These are phyloP conservation scores for Vaccinium corymbosum DNA, from an alignment of 148 eudicot species.

Conservation along the genomic window DNA sequence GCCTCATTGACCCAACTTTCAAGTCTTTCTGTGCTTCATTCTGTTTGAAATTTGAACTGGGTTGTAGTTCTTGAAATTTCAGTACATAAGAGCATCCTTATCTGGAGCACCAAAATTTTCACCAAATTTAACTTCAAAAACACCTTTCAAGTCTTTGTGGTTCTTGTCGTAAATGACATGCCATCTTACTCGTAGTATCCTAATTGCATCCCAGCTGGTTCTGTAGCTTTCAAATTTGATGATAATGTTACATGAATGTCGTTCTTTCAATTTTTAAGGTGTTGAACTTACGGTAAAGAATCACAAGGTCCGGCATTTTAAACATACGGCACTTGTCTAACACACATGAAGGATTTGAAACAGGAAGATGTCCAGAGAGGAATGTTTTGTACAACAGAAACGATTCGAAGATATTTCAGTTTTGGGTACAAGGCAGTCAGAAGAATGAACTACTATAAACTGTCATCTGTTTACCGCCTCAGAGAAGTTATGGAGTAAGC, in stretches of 20 bases:
- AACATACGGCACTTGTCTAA: too few relatives aligned
- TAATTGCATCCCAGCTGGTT: not conserved
- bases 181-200: not conserved
- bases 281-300: too few relatives aligned
- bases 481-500: not conserved
- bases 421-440: constrained; percentile 39
- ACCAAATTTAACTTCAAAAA: too few relatives aligned
- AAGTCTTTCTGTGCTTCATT: too few relatives aligned
- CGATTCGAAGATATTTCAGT: constrained; percentile 45
- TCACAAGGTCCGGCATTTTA: too few relatives aligned
- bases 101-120: too few relatives aligned
- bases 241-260: not conserved
- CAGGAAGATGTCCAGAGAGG: not conserved
- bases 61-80: too few relatives aligned
- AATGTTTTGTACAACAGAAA: constrained; percentile 27
- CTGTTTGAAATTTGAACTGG: too few relatives aligned
- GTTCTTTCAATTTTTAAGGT: not conserved
- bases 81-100: too few relatives aligned
- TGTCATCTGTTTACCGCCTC: not conserved
- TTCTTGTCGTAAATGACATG: not conserved
- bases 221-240: not conserved
- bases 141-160: too few relatives aligned
- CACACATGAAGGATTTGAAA: not conserved
- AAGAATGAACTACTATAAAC: constrained; percentile 17
- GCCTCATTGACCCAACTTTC: too few relatives aligned